phyloP scores from a whole-genome alignment of 805 yeast species.

The Komagataella kurtzmanii region DNA sequence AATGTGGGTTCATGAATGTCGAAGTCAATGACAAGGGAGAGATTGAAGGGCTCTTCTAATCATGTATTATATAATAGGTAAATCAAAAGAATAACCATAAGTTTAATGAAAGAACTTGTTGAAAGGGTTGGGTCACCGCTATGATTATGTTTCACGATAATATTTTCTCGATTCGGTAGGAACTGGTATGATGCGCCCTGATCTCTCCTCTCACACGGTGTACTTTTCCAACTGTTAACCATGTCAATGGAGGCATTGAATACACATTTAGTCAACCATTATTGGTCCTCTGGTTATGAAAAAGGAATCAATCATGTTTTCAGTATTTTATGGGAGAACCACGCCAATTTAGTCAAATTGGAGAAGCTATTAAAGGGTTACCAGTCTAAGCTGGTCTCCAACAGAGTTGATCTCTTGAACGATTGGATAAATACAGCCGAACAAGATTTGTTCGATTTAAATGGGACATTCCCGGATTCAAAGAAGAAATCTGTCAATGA shows the following conservation, averaged over 20 bases:
- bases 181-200: not conserved
- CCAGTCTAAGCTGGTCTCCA: not conserved
- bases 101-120: not conserved
- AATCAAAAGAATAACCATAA: not conserved
- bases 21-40: slow-evolving; percentile 86
- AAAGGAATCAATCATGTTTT: not conserved
- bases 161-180: not conserved
- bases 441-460: not conserved
- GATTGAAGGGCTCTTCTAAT: slow-evolving; percentile 79
- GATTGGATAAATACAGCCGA: not conserved
- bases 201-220: not conserved
- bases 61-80: not conserved
- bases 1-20: slow-evolving; percentile 93
- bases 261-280: not conserved
- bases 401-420: not conserved
- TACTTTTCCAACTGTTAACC: not conserved
- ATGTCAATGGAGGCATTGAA: not conserved
- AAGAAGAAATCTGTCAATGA: not conserved
- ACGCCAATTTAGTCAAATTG: not conserved
- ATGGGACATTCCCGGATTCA: not conserved
- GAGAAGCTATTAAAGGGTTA: not conserved
- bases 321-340: not conserved
- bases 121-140: not conserved
- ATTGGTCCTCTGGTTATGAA: not conserved
- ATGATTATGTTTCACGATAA: not conserved